Base-by-base conservation (phyloP, 257 asterid genomes). In the Solanum pennellii region DNA sequence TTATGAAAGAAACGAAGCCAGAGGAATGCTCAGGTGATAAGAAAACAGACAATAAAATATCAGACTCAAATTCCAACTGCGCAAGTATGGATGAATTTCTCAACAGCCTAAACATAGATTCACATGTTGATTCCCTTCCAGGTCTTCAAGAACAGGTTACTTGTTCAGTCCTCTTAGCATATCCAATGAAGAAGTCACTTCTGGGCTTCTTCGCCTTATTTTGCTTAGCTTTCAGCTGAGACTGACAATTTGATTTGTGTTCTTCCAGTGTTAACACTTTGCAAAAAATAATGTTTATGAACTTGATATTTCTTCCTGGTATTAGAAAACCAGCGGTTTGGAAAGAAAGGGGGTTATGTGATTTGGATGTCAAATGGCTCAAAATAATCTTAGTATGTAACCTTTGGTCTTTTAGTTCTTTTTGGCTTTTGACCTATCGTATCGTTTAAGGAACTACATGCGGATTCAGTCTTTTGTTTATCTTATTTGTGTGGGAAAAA, bases 111-210 rank as follows among this genome's bases (percentile, higher is more conserved):
- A 85, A 91, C 31, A 86, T 88, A 80, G 96, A 91, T 90, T 82
- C 98, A 72, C 95, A 94, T 93, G 89, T 88, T 86, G 95, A 93
- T 90, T 93, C 96, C 86, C 92, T 93, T 90, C 95, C 99, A 52
- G 98, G 93, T 87, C 93, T 94, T 92, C 94, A 95, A 89, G 99
- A 93, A 87, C 98, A 96, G 98, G 99, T 95, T 86, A n/a, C 75
- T 75, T 68, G 49, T 45, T 44, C 45, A 60, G 83, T 72, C 56
- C 41, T 84, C 82, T 15, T 52, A 69, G 83, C 39, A 86, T 72
- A 47, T 73, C 82, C 73, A 27, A 47, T 47, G 41, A 80, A 47
- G 68, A 80, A 47, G 85, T 16, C 44, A 11, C 85, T 47, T 47
- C 29, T 80, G 68, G 66, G 69, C 85, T 47, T 47, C 44, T 80